Percentiles rank a stretch among this genome's conserved stretches.
phyloP scores from a whole-genome alignment of 345 rosid genomes.

The Passiflora organensis region DNA sequence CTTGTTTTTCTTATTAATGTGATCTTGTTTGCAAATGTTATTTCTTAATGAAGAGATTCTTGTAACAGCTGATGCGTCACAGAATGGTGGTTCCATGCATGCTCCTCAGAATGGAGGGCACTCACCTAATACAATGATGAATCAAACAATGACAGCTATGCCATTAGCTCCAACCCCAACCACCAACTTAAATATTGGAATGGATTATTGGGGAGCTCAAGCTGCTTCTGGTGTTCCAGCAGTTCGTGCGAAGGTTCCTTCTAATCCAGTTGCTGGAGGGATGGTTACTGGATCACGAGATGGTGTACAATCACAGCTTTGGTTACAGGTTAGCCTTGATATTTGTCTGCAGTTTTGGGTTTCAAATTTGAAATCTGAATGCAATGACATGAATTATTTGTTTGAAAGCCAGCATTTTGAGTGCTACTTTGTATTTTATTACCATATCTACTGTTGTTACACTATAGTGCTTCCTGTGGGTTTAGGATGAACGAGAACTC shows the following conservation, averaged over 20 bases:
- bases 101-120: conserved; percentile 65
- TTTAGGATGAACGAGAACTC: conserved; percentile 88
- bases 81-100: conserved; percentile 65
- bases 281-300: conserved; percentile 62
- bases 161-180: conserved; percentile 73
- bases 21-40: neutral
- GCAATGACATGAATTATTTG: neutral
- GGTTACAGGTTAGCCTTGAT: conserved; percentile 63
- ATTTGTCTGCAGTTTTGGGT: neutral
- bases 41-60: conserved; percentile 9
- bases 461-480: conserved; percentile 3
- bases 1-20: neutral
- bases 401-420: neutral
- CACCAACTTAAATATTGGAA: conserved; percentile 91
- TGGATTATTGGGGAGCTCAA: conserved; percentile 96
- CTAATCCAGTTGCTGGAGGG: conserved; percentile 64
- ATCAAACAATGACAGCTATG: conserved; percentile 47
- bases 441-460: neutral
- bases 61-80: conserved; percentile 56
- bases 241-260: conserved; percentile 65
- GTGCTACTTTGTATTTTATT: neutral
- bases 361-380: no score
- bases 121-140: conserved; percentile 40
- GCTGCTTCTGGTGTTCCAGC: conserved; percentile 54
- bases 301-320: conserved; percentile 61